Evolutionary conservation across 2,329 filamentous ascomycete genomes (phyloP), one percentile per base, ranked within the genome.

Genomic region (Ceratocystis papillata): DNA sequence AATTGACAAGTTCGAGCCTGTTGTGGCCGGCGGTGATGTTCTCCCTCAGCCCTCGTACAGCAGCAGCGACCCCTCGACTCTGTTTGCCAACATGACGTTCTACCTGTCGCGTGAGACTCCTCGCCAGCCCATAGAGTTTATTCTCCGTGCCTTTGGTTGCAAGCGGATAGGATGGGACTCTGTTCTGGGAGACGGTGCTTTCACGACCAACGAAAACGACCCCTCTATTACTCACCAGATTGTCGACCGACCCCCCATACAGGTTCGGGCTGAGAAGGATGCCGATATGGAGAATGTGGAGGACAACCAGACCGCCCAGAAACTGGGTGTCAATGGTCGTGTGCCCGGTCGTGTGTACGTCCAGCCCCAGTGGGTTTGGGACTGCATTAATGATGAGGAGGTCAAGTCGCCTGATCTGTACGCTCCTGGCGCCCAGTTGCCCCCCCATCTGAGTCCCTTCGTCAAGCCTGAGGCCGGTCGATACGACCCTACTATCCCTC

Each of bases 351-450:
- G 94, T 70, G 90, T 86, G 69, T 99, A 99, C 71, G 79, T 99
- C 66, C 94, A 99, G 78, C 94, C 94, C 22, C 94, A 99, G 75
- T 99, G 95, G 93, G 86, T 99, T 3, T 99, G 94, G 94, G 94
- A 99, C 73, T 93, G 89, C 72, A 79, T 96, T 74, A 99, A 99
- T 74, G 89, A 94, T 59, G 90, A 90, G 69, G 90, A 93, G 76
- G 79, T 99, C 66, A 86, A 96, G 74, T 83, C 88, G 70, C 85
- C 92, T 41, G 90, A 96, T 73, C 77, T 92, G 45, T 99, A 99
- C 73, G 89, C 87, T 0, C 94, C 94, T 1, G 94, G 94, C 20
- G 88, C 92, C 20, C 87, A 90, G 70, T 80, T 99, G 41, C 94
- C 94, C 25, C 94, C 94, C 12, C 94, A 99, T 80, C 77, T 99